Percentiles rank a stretch among this genome's conserved stretches.
Evolutionary conservation across 371 early-diverging fungal genomes (phyloP).

Genomic region (Mortierella sp.): DNA sequence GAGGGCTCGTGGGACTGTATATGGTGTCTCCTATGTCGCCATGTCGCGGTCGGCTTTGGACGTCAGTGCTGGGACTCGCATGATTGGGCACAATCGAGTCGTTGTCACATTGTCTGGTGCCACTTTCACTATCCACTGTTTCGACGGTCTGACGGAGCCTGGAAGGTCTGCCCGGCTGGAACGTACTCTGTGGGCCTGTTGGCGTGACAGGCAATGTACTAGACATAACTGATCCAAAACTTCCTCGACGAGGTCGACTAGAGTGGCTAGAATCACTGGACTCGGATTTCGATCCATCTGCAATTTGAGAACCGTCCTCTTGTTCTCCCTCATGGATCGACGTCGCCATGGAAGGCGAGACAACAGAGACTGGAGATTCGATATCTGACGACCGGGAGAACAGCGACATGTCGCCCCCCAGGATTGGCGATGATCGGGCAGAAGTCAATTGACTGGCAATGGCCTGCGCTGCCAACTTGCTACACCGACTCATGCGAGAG

Average conservation of each 20-base stretch:
- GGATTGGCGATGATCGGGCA: slow-evolving; percentile 41
- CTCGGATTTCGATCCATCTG: too few species aligned
- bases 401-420: slow-evolving; percentile 30
- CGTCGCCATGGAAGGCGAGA: slow-evolving; percentile 19
- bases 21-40: neutral
- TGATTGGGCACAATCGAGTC: neutral
- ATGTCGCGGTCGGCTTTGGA: neutral
- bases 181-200: slow-evolving; percentile 3
- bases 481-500: slow-evolving; percentile 42
- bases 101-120: too few species aligned
- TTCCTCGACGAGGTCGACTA: slow-evolving; percentile 13
- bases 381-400: slow-evolving; percentile 22
- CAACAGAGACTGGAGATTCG: slow-evolving; percentile 30
- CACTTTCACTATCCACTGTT: neutral
- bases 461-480: slow-evolving; percentile 46
- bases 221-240: neutral
- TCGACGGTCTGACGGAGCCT: slow-evolving; percentile 28
- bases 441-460: slow-evolving; percentile 35
- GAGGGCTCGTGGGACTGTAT: slow-evolving; percentile 1
- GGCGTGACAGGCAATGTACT: slow-evolving; percentile 3
- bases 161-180: slow-evolving; percentile 34
- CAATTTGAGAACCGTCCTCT: too few species aligned
- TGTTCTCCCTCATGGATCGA: slow-evolving; percentile 14
- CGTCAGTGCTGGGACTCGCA: neutral
- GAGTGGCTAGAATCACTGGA: too few species aligned